Base-by-base conservation (phyloP, 352 stramenopile genomes). In the Phytophthora agathidicida region DNA sequence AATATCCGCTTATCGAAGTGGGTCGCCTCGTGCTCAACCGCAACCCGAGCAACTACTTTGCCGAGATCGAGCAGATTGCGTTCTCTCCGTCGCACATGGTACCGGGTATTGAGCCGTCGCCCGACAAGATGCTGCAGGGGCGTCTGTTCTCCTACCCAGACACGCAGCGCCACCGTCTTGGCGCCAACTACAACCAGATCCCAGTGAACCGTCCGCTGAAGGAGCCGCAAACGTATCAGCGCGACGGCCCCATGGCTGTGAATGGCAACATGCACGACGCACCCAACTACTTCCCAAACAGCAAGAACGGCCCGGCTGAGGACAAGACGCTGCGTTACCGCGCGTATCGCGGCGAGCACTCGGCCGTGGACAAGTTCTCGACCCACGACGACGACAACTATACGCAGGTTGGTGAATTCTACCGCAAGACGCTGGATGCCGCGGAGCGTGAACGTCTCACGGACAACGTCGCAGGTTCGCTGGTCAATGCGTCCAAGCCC, bases 1-100 rank as follows among this genome's bases (percentile, higher is more conserved):
- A 88, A 7, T 98, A 91, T 54, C 91, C 93, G 8, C 83, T 97
- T 7, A 70, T 80, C 33, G 82, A 97, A 64, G 77, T 98, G 14
- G 93, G 93, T 0, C 64, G 75, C 8, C 71, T 98, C 17, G 89
- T 96, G 24, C 75, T 98, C 5, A 97, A 98, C 75, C 74, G 84
- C 41, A 98, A 98, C 64, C 92, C 93, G 17, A 71, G 77, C 28
- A 97, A 98, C 69, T 98, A 98, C 73, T 97, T 97, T 60, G 88
- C 88, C n/a, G 88, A 98, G 69, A 85, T 98, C 5, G 93, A 98
- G 74, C 93, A 98, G 57, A 60, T 96, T 7, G 91, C 92, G 7
- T 97, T 98, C 71, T 86, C 83, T 6, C 93, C 93, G n/a, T 82
- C 83, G 24, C 86, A 98, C 61, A 78, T 98, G 65, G 81, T 98